Conservation (phyloP, 805 yeast species). For the Wickerhamiella occidentalis region DNA sequence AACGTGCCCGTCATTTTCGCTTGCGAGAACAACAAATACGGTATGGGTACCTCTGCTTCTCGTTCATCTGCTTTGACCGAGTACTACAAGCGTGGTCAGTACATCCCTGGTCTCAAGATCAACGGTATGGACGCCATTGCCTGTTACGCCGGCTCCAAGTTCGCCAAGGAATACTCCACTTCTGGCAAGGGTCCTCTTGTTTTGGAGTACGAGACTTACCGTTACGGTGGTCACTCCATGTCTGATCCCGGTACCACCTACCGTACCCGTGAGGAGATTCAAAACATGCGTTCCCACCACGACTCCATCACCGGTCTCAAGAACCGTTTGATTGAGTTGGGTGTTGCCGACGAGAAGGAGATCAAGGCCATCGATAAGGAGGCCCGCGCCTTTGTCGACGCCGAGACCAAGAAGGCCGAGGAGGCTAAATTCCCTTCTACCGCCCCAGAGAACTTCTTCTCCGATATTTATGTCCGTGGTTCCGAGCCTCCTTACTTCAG, state of each 20-base stretch:
- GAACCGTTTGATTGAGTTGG: slow-evolving; percentile 67
- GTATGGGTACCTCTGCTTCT: slow-evolving; percentile 98
- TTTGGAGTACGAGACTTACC: slow-evolving; percentile 93
- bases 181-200: slow-evolving; percentile 94
- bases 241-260: slow-evolving; percentile 99
- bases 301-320: slow-evolving; percentile 97
- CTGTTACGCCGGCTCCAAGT: slow-evolving; percentile 87
- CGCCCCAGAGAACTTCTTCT: slow-evolving; percentile 84
- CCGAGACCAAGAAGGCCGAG: slow-evolving; percentile 89
- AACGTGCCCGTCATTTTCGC: slow-evolving; percentile 87
- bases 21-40: slow-evolving; percentile 98
- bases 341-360: slow-evolving; percentile 87
- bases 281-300: slow-evolving; percentile 96
- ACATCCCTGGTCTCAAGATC: slow-evolving; percentile 95
- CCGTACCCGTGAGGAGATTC: slow-evolving; percentile 99
- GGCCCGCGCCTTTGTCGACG: slow-evolving; percentile 90
- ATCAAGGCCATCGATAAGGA: slow-evolving; percentile 89
- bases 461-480: slow-evolving; percentile 93
- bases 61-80: slow-evolving; percentile 95
- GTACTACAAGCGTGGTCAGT: slow-evolving; percentile 98
- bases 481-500: slow-evolving; percentile 84
- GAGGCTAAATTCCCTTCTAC: slow-evolving; percentile 93
- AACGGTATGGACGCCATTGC: slow-evolving; percentile 98
- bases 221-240: slow-evolving; percentile 99
- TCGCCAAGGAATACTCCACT: slow-evolving; percentile 92